A percentile compares a stretch with the other conserved stretches of the same genome.
These are phyloP conservation scores for Botryotinia narcissicola DNA, from an alignment of 2,329 filamentous ascomycete genomes.

Conservation along the genomic window DNA sequence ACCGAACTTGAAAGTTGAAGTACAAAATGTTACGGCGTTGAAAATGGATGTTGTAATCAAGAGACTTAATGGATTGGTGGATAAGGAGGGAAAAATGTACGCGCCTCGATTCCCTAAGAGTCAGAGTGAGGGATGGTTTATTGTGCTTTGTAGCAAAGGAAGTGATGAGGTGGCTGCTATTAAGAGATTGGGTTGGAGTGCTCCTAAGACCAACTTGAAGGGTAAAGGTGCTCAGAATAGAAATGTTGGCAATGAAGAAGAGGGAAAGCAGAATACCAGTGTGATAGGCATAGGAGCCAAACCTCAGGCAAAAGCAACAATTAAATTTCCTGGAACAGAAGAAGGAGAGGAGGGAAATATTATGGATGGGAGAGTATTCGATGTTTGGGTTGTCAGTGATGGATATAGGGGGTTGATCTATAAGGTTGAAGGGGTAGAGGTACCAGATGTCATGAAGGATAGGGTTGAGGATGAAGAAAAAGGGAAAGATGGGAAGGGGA, in stretches of 20 bases:
- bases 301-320: conserved; percentile 53
- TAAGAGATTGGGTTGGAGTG: conserved; percentile 77
- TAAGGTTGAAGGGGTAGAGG: conserved; percentile 34
- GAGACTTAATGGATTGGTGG: conserved; percentile 63
- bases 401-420: conserved; percentile 73
- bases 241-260: conserved; percentile 74
- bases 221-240: conserved; percentile 35
- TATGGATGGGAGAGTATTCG: conserved; percentile 57
- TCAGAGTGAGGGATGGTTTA: conserved; percentile 91
- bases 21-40: conserved; percentile 59
- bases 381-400: conserved; percentile 80
- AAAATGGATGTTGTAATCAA: conserved; percentile 62
- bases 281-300: conserved; percentile 42
- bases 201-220: conserved; percentile 35
- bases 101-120: conserved; percentile 90
- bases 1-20: conserved; percentile 64
- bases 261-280: conserved; percentile 53
- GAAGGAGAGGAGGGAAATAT: conserved; percentile 27
- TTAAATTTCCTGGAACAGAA: conserved; percentile 56
- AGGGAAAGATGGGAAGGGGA: conserved; percentile 26
- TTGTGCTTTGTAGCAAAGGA: conserved; percentile 66
- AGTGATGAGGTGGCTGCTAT: conserved; percentile 79
- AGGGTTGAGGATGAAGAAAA: conserved; percentile 24
- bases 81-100: conserved; percentile 72
- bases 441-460: conserved; percentile 35